Percentiles rank a stretch among this genome's conserved stretches.
phyloP scores from a whole-genome alignment of 2,329 filamentous ascomycete genomes.

The Claviceps humidiphila region DNA sequence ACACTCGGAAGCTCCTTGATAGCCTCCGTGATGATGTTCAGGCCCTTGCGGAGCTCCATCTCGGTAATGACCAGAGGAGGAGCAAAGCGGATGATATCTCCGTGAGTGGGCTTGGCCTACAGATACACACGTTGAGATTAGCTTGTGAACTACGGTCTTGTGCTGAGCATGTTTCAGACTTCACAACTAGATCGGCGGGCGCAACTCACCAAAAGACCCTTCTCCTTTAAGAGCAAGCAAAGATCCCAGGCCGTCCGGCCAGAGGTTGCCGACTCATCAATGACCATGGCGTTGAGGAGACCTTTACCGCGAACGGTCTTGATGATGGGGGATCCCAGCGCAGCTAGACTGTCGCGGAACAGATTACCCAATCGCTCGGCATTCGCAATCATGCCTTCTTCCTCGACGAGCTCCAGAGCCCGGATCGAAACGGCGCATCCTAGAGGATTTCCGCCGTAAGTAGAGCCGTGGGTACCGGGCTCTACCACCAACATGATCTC shows the following conservation, averaged over 20 bases:
- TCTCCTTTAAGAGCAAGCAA: constrained; percentile 88
- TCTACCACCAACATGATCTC: constrained; percentile 94
- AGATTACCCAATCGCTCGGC: constrained; percentile 69
- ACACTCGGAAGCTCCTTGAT: constrained; percentile 63
- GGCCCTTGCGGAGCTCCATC: constrained; percentile 63
- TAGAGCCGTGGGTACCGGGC: constrained; percentile 92
- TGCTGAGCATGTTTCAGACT: too few relatives aligned
- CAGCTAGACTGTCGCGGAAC: constrained; percentile 66
- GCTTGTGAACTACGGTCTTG: neutral
- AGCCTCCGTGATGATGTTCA: constrained; percentile 70
- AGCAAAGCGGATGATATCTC: constrained; percentile 97
- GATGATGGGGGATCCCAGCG: constrained; percentile 70
- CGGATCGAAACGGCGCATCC: constrained; percentile 93
- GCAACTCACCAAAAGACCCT: constrained; percentile 69
- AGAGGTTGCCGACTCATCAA: constrained; percentile 75
- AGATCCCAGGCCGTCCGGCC: constrained; percentile 92
- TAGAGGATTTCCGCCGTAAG: constrained; percentile 95
- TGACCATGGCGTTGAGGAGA: constrained; percentile 87
- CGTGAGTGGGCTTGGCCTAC: constrained; percentile 93
- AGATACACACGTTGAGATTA: neutral
- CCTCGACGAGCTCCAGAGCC: constrained; percentile 83
- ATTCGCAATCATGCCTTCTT: constrained; percentile 75
- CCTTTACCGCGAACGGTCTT: constrained; percentile 80
- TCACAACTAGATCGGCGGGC: neutral
- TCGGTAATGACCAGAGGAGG: constrained; percentile 91